Base-by-base conservation (phyloP, 163 green algal species). In the Trebouxia gelatinosa region DNA sequence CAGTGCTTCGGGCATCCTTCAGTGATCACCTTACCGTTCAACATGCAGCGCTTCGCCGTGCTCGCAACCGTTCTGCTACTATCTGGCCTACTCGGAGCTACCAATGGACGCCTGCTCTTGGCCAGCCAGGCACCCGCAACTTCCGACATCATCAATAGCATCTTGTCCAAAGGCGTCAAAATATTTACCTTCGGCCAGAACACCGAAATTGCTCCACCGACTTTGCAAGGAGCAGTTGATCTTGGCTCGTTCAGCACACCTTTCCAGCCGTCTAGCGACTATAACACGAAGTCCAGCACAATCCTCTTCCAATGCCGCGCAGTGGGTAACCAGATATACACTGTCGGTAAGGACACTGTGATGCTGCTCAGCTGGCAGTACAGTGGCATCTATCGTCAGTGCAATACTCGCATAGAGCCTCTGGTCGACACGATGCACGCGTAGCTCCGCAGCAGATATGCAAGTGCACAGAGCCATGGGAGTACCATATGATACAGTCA, bases 281-380 rank as follows among this genome's bases (percentile, higher is more conserved):
- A 50, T 13, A 50, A n/a, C 19, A 34, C 62, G 0, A 34, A 71
- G 34, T 17, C 34, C 6, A 71, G 35, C 62, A 50, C 62, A 32
- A 75, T 62, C 67, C 67, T 75, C 2, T 75, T 75, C 39, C 6
- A 26, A 21, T 75, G 67, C 39, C 39, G 67, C 9, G 67, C 67
- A 29, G 43, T 75, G 26, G 67, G 67, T 2, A 58, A 75, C 28
- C 67, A 75, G 31, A 62, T 75, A 26, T 75, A 75, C n/a, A 75
- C 67, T n/a, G 16, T 39, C 11, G 43, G 67, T 75, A 21, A 61
- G 67, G 57, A 11, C 17, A 11, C 26, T 66, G 57, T n/a, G 17
- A 17, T 58, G 38, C 38, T 58, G 31, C 61, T 39, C 40, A 39
- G 13, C 31, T 39, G 5, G 29, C 34, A 48, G n/a, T n/a, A n/a